Conservation (phyloP, 768 basidiomycete species). For the Cytidiella melzeri region DNA sequence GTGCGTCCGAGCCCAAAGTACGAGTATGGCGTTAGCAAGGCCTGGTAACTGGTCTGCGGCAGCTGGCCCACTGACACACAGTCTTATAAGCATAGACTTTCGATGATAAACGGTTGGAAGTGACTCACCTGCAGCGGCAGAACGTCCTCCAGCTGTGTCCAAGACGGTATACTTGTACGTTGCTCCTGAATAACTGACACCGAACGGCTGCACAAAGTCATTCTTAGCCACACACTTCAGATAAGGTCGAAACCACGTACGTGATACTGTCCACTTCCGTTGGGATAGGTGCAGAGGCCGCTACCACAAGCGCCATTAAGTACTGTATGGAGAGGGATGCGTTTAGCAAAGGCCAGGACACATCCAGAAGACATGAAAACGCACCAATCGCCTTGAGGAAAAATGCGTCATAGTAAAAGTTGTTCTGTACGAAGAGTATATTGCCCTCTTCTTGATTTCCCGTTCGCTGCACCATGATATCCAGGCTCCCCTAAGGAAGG, state of each 20-base stretch:
- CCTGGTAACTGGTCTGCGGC: conserved; percentile 87
- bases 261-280: conserved; percentile 62
- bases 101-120: not conserved
- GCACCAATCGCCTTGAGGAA: conserved; percentile 93
- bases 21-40: conserved; percentile 86
- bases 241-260: conserved; percentile 36
- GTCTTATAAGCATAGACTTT: conserved; percentile 7
- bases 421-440: conserved; percentile 86
- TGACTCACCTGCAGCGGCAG: conserved; percentile 77
- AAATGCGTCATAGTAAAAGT: conserved; percentile 97
- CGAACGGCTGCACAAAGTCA: conserved; percentile 61
- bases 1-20: conserved; percentile 97
- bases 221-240: not conserved
- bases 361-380: conserved; percentile 23
- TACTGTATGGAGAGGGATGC: conserved; percentile 38
- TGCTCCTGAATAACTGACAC: conserved; percentile 90
- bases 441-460: conserved; percentile 60
- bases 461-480: conserved; percentile 85
- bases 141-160: conserved; percentile 81
- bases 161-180: conserved; percentile 96
- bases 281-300: conserved; percentile 62
- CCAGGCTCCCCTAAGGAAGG: conserved; percentile 69
- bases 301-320: conserved; percentile 90
- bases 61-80: conserved; percentile 77
- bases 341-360: too few species aligned